Base-by-base conservation (phyloP, 192 early-diverging fungal species). In the Coemansia erecta region DNA sequence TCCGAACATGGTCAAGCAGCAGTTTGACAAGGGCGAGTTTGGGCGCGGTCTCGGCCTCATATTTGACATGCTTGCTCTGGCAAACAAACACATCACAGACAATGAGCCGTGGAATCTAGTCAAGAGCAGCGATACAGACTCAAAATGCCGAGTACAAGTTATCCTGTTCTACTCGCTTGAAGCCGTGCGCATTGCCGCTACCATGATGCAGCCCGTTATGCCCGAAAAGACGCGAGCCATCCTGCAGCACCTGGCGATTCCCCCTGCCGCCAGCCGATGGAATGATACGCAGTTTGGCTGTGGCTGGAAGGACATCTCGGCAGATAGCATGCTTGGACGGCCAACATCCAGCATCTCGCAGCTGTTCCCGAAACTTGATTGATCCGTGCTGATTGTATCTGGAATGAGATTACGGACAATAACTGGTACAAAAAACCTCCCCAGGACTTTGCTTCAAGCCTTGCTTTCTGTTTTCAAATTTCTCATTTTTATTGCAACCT, bases 201-300 rank as follows among this genome's bases (percentile, higher is more conserved):
- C 96, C 26, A 63, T 94, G 39, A 70, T 97, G 45, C 87, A 89
- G 63, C 91, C 92, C 7, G 83, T 95, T 17, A 92, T 97, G 86
- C 96, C 96, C 8, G 68, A 71, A 1, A 95, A 92, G 66, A 80
- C 86, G 42, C 59, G 56, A 1, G 57, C 61, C 43, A 68, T 98
- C 43, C 69, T 98, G 57, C 81, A 89, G 55, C 74, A 77, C 15
- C 57, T 98, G 10, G 81, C 73, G 6, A 80, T 95, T 8, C 48
- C 68, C 6, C 50, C 15, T 14, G 64, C 68, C 4, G 83, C 91
- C 51, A 84, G 92, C 14, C 56, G 49, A 22, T 93, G 87, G 84
- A 39, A 58, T 1, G 54, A 87, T 62, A 83, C 86, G 9, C 54
- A 51, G 31, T 80, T 87, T 53, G 88, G 85, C 18, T 63, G 59